Base-by-base conservation (phyloP, 805 yeast genomes). In the Teunomyces atbi region DNA sequence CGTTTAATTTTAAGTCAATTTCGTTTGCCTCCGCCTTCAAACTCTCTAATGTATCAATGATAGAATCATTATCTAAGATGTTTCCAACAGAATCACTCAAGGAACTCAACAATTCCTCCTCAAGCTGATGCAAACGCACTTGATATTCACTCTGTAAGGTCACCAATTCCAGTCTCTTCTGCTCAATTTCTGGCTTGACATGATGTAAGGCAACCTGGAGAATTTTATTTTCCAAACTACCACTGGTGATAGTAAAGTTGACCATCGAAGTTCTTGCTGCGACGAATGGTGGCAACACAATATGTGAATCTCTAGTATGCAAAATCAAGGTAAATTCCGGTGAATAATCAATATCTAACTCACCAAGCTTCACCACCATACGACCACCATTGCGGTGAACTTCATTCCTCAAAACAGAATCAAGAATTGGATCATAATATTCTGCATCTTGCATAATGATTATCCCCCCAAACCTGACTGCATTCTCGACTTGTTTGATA, bases 381-480 rank as follows among this genome's bases (percentile, higher is more conserved):
- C 96, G 71, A 0, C 94, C 94, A 3, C 96, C 96, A 23, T 82
- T 72, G 23, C 73, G 69, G 23, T 74, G 74, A 32, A 79, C 73
- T 48, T 89, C 96, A 27, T 72, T 70, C 39, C 79, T 73, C 41
- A 92, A 62, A 1, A 92, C 63, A 0, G 85, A 73, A 46, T 78
- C 78, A 8, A 92, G 58, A 6, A 87, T 65, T 0, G 97, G 96
- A 59, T 92, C 92, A 57, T 78, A 83, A 52, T 76, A 68, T 57
- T 92, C 97, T 3, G 91, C 90, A 65, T 92, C 92, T 53, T 81
- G 81, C 13, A 92, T 74, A 11, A 91, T 58, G 6, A 92, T 68
- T 0, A 78, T 56, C 2, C 88, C 89, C 4, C 98, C 97, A 71
- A 91, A 91, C 52, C 94, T 71, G 21, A 91, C 60, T 0, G 96